Percentiles rank a stretch among this genome's conserved stretches.
Evolutionary conservation across 495 filamentous ascomycete species (phyloP).

Genomic region (Neurospora tetraspora): DNA sequence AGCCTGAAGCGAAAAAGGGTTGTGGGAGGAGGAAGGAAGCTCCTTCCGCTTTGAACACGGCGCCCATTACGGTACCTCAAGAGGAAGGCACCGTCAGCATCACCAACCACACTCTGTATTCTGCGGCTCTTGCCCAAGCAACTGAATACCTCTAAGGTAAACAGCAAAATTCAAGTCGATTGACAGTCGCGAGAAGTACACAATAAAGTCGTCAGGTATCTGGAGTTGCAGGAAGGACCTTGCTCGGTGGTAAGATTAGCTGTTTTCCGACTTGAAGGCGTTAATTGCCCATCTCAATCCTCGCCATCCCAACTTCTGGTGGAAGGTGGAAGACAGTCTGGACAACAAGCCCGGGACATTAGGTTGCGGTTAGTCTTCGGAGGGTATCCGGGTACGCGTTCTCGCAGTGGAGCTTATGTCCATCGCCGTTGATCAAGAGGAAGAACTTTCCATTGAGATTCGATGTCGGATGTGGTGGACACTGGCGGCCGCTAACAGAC

Average conservation of each 20-base stretch:
- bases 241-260: neutral
- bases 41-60: neutral
- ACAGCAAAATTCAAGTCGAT: too few species aligned
- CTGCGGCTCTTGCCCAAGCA: neutral
- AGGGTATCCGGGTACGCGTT: neutral
- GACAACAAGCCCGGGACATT: neutral
- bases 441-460: neutral
- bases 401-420: neutral
- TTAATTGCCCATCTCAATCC: neutral
- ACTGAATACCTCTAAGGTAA: too few species aligned
- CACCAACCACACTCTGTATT: neutral
- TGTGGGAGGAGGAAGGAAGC: neutral
- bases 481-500: neutral
- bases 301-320: neutral
- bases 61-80: neutral
- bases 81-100: neutral
- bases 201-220: neutral
- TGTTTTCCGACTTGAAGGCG: neutral
- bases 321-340: neutral
- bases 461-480: neutral
- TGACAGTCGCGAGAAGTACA: neutral
- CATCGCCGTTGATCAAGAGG: neutral
- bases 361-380: neutral
- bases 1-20: neutral
- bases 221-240: neutral